Evolutionary conservation across 2,329 filamentous ascomycete species (phyloP), one percentile per base, ranked within the genome.

Genomic region (Paraphaeosphaeria sporulosa): DNA sequence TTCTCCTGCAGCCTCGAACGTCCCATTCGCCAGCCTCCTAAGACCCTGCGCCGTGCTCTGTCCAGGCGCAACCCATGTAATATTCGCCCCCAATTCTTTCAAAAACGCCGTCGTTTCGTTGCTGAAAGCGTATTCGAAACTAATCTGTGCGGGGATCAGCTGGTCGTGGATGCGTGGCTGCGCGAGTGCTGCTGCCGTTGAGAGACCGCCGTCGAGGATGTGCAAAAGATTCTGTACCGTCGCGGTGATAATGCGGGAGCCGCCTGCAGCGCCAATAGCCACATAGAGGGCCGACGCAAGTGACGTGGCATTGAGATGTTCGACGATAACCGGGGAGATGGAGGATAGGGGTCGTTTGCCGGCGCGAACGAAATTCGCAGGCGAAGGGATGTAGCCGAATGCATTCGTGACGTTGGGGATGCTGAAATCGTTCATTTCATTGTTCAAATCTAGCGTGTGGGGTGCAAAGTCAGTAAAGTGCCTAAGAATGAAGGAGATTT

Each of bases 291-390:
- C 69, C 25, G 67, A 58, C 9, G 60, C 59, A 10, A 61, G 60
- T 25, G 63, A 58, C 0, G 81, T 84, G 19, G 87, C 85, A 68
- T 90, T 88, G 42, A 71, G 67, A 30, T 85, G 80, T 69, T 94
- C 91, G 64, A 89, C 86, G 54, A 96, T 94, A 58, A 92, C 83
- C 4, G 94, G 93, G 0, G 90, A 88, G 67, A 95, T 93, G 63
- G 90, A 94, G 1, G 90, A 94, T 4, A 97, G 81, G 0, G 94
- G 93, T 0, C 94, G 87, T 78, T 97, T 97, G 50, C 87, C 85
- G 0, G 92, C 88, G 5, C 88, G 85, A 75, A 97, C 88, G 75
- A 88, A 97, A 83, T 98, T 97, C 47, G 89, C 85, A 4, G 88
- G 86, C 0, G 87, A 89, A 1, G 94, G 93, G 47, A 89, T 86